Percentiles rank a stretch among this genome's conserved stretches.
Conservation (phyloP, 345 rosid genomes). For the Salix brachista region DNA sequence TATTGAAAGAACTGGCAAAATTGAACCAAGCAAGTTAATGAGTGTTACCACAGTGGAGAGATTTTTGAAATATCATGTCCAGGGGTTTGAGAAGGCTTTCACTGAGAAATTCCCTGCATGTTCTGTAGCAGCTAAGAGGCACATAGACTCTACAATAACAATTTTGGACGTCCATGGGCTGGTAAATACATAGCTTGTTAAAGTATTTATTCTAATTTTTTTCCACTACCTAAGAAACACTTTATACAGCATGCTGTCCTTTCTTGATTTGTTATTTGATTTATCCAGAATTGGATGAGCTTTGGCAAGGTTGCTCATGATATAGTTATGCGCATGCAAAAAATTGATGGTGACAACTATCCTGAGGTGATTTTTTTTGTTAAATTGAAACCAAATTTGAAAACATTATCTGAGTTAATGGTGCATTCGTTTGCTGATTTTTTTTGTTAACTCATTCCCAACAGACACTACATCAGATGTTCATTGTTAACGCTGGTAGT, state of each 20-base stretch:
- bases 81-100: constrained; percentile 86
- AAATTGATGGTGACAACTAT: constrained; percentile 95
- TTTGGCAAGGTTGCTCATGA: constrained; percentile 90
- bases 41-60: constrained; percentile 77
- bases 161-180: constrained; percentile 85
- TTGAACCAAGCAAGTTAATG: constrained; percentile 76
- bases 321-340: constrained; percentile 87
- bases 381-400: background rate
- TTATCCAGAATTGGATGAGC: constrained; percentile 78
- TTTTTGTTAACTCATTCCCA: constrained; percentile 13
- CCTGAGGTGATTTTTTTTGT: constrained; percentile 67
- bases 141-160: constrained; percentile 64
- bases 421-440: constrained; percentile 5
- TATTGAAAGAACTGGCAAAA: constrained; percentile 76
- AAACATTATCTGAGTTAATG: background rate
- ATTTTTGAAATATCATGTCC: constrained; percentile 83
- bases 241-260: background rate
- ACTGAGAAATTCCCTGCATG: constrained; percentile 90
- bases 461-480: constrained; percentile 94
- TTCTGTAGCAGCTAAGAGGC: constrained; percentile 78
- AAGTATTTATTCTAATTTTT: constrained; percentile 13
- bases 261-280: constrained; percentile 8
- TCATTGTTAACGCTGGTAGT: constrained; percentile 77
- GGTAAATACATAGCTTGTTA: constrained; percentile 36
- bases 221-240: background rate